A percentile compares a stretch with the other conserved stretches of the same genome.
Evolutionary conservation across 768 basidiomycete genomes (phyloP).

Genomic region (Psilocybe sp.): DNA sequence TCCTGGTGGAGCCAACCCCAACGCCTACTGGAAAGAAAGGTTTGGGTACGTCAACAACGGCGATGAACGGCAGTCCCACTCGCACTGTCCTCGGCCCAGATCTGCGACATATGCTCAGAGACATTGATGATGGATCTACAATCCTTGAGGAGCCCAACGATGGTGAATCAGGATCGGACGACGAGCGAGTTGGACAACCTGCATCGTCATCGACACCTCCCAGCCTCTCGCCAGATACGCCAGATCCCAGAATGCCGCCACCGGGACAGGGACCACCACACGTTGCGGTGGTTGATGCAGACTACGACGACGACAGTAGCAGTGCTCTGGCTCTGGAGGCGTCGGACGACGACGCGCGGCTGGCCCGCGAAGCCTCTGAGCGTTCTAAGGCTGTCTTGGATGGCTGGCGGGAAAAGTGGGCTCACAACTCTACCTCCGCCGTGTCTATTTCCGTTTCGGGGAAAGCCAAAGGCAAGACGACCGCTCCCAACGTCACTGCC

Average conservation of each 20-base stretch:
- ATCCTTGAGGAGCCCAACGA: not conserved
- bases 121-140: conserved; percentile 8
- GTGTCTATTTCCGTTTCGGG: no score
- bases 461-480: no score
- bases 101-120: conserved; percentile 18
- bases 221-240: conserved; percentile 36
- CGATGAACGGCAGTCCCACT: conserved; percentile 17
- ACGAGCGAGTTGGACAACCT: no score
- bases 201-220: conserved; percentile 18
- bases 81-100: conserved; percentile 23
- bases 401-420: conserved; percentile 29
- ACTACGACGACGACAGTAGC: conserved; percentile 23
- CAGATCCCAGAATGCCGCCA: conserved; percentile 1
- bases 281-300: conserved; percentile 11
- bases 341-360: conserved; percentile 20
- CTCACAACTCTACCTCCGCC: conserved; percentile 1
- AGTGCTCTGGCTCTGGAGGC: conserved; percentile 9
- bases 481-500: no score
- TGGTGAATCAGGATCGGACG: conserved; percentile 17
- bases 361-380: conserved; percentile 1
- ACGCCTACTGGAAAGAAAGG: conserved; percentile 10
- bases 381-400: conserved; percentile 23
- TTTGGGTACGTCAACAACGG: conserved; percentile 6
- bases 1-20: conserved; percentile 17
- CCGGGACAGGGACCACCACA: conserved; percentile 3